Evolutionary conservation across 2,329 filamentous ascomycete genomes (phyloP).

Genomic region (Botrytis pseudocinerea): DNA sequence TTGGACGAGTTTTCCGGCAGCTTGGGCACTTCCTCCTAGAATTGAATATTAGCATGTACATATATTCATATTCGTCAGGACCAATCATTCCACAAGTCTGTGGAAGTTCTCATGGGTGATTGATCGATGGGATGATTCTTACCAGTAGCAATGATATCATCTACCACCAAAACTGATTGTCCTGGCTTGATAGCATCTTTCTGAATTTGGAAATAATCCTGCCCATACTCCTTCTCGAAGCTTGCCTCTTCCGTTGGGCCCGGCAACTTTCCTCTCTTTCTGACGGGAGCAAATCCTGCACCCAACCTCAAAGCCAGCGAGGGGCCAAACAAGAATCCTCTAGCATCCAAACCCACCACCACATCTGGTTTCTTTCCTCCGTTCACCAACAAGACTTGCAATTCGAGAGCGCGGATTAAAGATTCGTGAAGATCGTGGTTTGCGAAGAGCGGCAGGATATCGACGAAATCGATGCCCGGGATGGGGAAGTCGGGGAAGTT

Average conservation of each 20-base stretch:
- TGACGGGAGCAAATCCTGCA: slow-evolving; percentile 75
- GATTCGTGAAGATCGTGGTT: slow-evolving; percentile 70
- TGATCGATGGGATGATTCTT: slow-evolving; percentile 42
- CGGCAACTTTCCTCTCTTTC: slow-evolving; percentile 95
- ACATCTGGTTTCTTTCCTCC: slow-evolving; percentile 72
- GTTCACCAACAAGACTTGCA: slow-evolving; percentile 71
- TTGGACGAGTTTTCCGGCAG: slow-evolving; percentile 81
- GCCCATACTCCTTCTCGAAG: slow-evolving; percentile 95
- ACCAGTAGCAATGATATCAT: slow-evolving; percentile 99
- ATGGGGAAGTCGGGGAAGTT: slow-evolving; percentile 91
- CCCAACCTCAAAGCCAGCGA: slow-evolving; percentile 80
- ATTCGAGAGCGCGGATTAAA: slow-evolving; percentile 80
- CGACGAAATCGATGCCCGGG: slow-evolving; percentile 92
- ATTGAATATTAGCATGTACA: slow-evolving; percentile 23
- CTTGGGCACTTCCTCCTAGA: slow-evolving; percentile 84
- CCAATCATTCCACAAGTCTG: not conserved
- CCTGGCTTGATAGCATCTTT: slow-evolving; percentile 78
- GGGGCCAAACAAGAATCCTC: slow-evolving; percentile 94
- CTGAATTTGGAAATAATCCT: slow-evolving; percentile 96
- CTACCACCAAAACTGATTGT: slow-evolving; percentile 88
- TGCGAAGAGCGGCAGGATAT: slow-evolving; percentile 95
- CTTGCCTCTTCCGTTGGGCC: slow-evolving; percentile 81
- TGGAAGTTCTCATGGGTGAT: not conserved
- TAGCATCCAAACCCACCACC: slow-evolving; percentile 87
- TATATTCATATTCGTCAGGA: not conserved